Evolutionary conservation across 2,329 filamentous ascomycete genomes (phyloP).

Genomic region (Leptographium flavum): DNA sequence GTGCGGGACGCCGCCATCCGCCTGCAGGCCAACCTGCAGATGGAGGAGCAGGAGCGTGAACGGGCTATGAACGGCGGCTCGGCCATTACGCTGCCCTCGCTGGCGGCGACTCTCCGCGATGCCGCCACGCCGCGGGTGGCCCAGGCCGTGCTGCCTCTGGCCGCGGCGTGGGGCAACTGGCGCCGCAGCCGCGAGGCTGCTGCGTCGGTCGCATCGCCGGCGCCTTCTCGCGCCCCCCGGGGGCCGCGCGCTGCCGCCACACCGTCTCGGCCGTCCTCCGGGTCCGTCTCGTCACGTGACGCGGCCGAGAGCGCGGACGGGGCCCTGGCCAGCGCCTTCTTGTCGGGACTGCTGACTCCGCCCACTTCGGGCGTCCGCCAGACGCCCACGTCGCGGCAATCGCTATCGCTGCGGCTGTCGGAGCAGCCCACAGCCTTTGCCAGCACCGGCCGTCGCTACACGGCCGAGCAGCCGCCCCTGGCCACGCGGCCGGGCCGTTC

Average conservation of each 20-base stretch:
- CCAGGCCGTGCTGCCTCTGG: conserved; percentile 59
- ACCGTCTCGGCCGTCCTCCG: conserved; percentile 44
- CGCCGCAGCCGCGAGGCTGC: conserved; percentile 49
- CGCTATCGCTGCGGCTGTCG: conserved; percentile 6
- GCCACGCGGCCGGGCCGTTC: conserved; percentile 14
- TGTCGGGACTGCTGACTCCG: conserved; percentile 79
- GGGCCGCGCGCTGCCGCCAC: conserved; percentile 28
- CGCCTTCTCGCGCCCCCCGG: neutral
- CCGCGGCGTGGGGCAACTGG: conserved; percentile 98
- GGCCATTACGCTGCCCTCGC: conserved; percentile 53
- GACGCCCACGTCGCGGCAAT: conserved; percentile 31
- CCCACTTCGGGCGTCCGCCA: conserved; percentile 61
- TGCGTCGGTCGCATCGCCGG: neutral
- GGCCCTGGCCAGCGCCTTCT: conserved; percentile 31
- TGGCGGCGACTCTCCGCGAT: conserved; percentile 50
- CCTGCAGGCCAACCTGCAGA: conserved; percentile 85
- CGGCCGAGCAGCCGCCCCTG: conserved; percentile 31
- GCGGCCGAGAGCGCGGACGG: too few relatives aligned
- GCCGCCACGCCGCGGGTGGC: conserved; percentile 72
- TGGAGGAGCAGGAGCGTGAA: conserved; percentile 95
- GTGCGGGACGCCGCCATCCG: conserved; percentile 87
- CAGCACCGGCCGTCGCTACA: conserved; percentile 43
- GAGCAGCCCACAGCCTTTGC: conserved; percentile 46
- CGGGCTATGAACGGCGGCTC: conserved; percentile 61
- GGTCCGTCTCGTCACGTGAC: conserved; percentile 22